Percentiles rank a stretch among this genome's conserved stretches.
phyloP scores from a whole-genome alignment of 1,284 basidiomycete genomes.

The Marasmius sp. region DNA sequence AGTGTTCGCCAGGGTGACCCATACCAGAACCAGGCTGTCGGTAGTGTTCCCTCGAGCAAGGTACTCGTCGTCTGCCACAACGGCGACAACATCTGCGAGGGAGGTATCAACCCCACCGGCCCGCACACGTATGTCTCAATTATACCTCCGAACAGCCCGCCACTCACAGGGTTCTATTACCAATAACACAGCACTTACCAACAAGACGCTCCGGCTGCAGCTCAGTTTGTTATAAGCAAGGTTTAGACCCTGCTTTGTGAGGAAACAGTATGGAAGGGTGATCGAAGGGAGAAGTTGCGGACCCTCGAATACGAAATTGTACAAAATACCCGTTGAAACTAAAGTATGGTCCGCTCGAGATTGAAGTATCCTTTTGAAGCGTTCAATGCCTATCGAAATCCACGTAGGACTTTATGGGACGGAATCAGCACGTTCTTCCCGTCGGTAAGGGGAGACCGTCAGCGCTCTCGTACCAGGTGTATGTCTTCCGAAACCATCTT shows the following conservation, averaged over 20 bases:
- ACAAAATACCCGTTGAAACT: too few relatives aligned
- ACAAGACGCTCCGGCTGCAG: conserved; percentile 6
- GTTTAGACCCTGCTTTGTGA: neutral
- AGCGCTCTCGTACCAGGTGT: too few relatives aligned
- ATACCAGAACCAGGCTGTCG: conserved; percentile 29
- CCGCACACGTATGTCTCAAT: conserved; percentile 22
- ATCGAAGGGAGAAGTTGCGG: too few relatives aligned
- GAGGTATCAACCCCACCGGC: conserved; percentile 24
- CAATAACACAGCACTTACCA: conserved; percentile 2
- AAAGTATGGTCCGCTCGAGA: too few relatives aligned
- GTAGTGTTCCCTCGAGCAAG: conserved; percentile 25
- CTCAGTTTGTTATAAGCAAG: conserved; percentile 4
- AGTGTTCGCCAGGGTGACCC: conserved; percentile 26
- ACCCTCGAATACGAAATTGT: too few relatives aligned
- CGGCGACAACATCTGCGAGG: conserved; percentile 33
- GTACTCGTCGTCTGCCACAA: conserved; percentile 31
- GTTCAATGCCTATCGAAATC: too few relatives aligned
- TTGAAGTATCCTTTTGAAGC: too few relatives aligned
- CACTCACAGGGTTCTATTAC: neutral
- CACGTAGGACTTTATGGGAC: too few relatives aligned
- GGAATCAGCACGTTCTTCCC: too few relatives aligned
- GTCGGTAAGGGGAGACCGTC: too few relatives aligned
- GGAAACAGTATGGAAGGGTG: neutral
- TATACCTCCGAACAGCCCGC: neutral
- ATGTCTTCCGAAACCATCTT: too few relatives aligned